These are phyloP conservation scores for slime mould (Dictyostelium discoideum) DNA, from an alignment of 78 protist species.

Conservation along the genomic window DNA sequence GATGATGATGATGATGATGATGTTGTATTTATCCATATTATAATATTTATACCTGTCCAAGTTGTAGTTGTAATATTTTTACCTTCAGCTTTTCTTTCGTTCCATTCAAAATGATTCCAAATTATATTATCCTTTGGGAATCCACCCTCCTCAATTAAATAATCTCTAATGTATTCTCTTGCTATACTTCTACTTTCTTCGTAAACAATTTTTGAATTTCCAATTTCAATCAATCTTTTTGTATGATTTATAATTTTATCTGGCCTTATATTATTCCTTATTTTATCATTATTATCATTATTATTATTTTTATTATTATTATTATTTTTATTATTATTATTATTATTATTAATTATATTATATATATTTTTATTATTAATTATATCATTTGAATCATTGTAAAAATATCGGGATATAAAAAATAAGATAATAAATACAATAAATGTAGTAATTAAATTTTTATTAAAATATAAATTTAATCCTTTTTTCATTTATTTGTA, in stretches of 20 bases:
- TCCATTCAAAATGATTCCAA: constrained; percentile 74
- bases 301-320: background rate
- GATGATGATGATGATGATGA: background rate
- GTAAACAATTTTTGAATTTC: constrained; percentile 55
- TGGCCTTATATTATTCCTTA: background rate
- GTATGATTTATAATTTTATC: constrained; percentile 9
- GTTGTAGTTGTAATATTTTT: constrained; percentile 62
- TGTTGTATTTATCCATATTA: constrained; percentile 34
- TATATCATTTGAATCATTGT: background rate
- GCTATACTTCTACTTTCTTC: constrained; percentile 63
- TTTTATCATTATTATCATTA: background rate
- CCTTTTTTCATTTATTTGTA: background rate
- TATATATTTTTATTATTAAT: too few species aligned
- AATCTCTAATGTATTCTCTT: constrained; percentile 46
- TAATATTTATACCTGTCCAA: constrained; percentile 71
- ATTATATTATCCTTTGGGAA: constrained; percentile 24
- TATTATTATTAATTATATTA: too few species aligned
- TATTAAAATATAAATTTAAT: background rate
- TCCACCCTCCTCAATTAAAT: background rate
- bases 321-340: too few species aligned
- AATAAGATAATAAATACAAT: background rate
- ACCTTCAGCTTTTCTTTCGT: constrained; percentile 36
- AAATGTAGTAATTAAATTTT: background rate
- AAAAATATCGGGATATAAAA: background rate
- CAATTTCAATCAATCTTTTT: constrained; percentile 44